phyloP scores from a whole-genome alignment of 257 asterid species.

The Gardenia jasminoides region DNA sequence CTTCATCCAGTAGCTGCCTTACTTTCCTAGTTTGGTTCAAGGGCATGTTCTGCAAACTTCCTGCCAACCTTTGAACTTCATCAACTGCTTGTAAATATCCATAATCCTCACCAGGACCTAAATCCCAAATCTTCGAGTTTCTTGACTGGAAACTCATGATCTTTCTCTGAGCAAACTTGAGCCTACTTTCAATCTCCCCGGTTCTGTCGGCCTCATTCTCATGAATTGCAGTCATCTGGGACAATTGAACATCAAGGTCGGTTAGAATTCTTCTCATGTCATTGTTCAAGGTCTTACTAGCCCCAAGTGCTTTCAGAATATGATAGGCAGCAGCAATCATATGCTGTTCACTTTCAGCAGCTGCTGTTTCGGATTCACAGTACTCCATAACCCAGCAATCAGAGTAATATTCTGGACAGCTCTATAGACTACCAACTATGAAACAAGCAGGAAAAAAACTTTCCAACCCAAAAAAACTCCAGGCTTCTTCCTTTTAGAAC shows the following conservation, averaged over 20 bases:
- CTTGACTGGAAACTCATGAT: constrained; percentile 39
- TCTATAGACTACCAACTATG: background rate
- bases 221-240: constrained; percentile 26
- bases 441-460: background rate
- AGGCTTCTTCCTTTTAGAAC: constrained; percentile 11
- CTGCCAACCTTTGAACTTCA: constrained; percentile 36
- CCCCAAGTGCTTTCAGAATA: constrained; percentile 50
- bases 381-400: constrained; percentile 31
- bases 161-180: constrained; percentile 36
- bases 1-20: constrained; percentile 35
- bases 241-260: constrained; percentile 42
- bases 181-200: constrained; percentile 34
- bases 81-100: constrained; percentile 49
- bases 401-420: background rate
- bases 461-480: background rate
- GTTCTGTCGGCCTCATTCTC: constrained; percentile 26
- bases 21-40: constrained; percentile 17
- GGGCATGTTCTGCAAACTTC: constrained; percentile 22
- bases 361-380: constrained; percentile 8
- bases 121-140: constrained; percentile 45
- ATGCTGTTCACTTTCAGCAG: constrained; percentile 40
- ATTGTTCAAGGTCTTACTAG: constrained; percentile 27
- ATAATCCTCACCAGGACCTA: constrained; percentile 23
- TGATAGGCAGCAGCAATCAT: constrained; percentile 58
- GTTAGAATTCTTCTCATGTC: constrained; percentile 34